Conservation (phyloP, 306 rosid species). For the Prunus mira region DNA sequence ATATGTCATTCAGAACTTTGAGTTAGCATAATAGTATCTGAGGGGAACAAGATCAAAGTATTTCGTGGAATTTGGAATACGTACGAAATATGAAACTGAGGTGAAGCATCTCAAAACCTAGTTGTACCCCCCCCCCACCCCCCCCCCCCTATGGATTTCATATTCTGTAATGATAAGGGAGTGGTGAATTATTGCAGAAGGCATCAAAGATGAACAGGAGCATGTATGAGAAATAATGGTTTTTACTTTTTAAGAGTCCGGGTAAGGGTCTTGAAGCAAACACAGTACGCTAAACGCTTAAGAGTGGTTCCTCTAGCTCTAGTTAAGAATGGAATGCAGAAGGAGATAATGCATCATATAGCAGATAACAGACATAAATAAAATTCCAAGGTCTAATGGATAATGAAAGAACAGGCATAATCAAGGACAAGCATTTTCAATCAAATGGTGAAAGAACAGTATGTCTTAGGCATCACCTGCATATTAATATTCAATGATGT, state of each 20-base stretch:
- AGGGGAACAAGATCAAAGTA: conserved; percentile 30
- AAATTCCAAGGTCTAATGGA: conserved; percentile 24
- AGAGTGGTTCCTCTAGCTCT: conserved; percentile 14
- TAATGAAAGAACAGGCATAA: conserved; percentile 11
- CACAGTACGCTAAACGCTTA: neutral
- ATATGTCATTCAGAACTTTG: conserved; percentile 47
- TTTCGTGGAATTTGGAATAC: conserved; percentile 21
- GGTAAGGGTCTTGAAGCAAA: neutral
- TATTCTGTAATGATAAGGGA: neutral
- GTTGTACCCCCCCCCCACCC: neutral
- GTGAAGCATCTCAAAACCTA: conserved; percentile 18
- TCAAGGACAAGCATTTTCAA: conserved; percentile 22
- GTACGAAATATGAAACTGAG: conserved; percentile 22
- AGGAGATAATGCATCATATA: conserved; percentile 20
- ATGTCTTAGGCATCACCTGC: neutral
- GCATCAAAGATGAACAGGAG: conserved; percentile 6
- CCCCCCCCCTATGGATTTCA: neutral
- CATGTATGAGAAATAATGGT: neutral
- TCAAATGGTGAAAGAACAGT: neutral
- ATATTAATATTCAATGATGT: neutral
- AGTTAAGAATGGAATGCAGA: conserved; percentile 5
- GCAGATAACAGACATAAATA: neutral
- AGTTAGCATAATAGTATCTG: conserved; percentile 27
- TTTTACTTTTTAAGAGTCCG: neutral
- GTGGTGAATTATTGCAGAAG: conserved; percentile 18